These are phyloP conservation scores for Auxenochlorella protothecoides DNA, from an alignment of 139 green algal genomes.

Conservation along the genomic window DNA sequence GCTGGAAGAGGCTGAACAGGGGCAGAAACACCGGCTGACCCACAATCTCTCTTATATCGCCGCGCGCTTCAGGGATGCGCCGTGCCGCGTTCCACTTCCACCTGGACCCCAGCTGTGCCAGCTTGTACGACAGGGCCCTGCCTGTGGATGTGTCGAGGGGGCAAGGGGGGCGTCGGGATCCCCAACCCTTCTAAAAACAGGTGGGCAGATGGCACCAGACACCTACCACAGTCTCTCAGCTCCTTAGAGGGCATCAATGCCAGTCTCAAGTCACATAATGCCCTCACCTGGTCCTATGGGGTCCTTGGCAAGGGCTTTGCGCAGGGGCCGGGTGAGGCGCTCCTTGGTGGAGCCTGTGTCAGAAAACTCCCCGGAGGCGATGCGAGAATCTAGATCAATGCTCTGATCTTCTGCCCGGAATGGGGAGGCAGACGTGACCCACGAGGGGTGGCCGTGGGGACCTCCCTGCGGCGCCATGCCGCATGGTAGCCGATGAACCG, in stretches of 20 bases:
- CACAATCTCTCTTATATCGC: slow-evolving; percentile 85
- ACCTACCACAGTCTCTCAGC: no score
- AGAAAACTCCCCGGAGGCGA: slow-evolving; percentile 57
- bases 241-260: no score
- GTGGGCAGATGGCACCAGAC: no score
- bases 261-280: no score
- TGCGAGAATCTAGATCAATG: no score
- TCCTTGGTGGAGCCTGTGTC: slow-evolving; percentile 67
- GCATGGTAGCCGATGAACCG: not conserved
- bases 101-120: slow-evolving; percentile 52
- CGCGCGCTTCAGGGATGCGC: slow-evolving; percentile 68
- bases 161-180: no score
- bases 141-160: slow-evolving; percentile 23
- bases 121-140: slow-evolving; percentile 30
- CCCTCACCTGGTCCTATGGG: slow-evolving; percentile 44
- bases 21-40: slow-evolving; percentile 92
- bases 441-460: not conserved
- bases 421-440: not conserved
- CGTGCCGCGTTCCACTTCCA: slow-evolving; percentile 47
- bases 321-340: slow-evolving; percentile 49
- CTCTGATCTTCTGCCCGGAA: no score
- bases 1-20: slow-evolving; percentile 79
- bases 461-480: not conserved
- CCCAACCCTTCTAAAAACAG: no score
- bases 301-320: slow-evolving; percentile 59